Base-by-base conservation (phyloP, 768 basidiomycete species). In the Boletus coccyginus region DNA sequence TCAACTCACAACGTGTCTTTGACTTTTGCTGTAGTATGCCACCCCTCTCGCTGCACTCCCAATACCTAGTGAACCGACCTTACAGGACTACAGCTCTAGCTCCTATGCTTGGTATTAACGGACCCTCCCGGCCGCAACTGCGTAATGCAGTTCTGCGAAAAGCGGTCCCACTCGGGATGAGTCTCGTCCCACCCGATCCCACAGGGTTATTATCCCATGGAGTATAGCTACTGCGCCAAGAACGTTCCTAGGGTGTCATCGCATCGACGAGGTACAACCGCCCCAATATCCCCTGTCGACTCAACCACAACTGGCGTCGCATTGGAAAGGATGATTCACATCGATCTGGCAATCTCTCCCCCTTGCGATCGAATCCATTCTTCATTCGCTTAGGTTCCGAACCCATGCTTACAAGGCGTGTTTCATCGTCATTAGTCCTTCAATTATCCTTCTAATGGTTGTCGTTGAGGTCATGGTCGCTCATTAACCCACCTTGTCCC, bases 371-470 rank as follows among this genome's bases (percentile, higher is more conserved):
- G 36, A 31, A 32, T 27, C n/a, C 50, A n/a, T 27, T 19, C 29
- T 40, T 42, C 42, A 41, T 53, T 53, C 32, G 36, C 29, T 40
- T 52, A 49, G 50, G 46, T 29, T 33, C 61, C 49, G 43, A 59
- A 29, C 41, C 56, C 64, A 66, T 49, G 64, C 52, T 47, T 24
- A 10, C 43, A 45, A 14, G 45, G 62, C 56, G 43, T 66, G 65
- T 50, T 44, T 16, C 19, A 7, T 51, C 46, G 40, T 59, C 46
- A 46, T 53, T 43, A 40, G 14, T n/a, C 35, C 29, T 27, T 35
- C 49, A 29, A 41, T 27, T 19, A 40, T 46, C n/a, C 24, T 43
- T 49, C n/a, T 48, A 43, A 39, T 35, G 32, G 7, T 27, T 27
- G 24, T 29, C 41, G 2, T 17, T 45, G 47, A 33, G 36, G 32